These are phyloP conservation scores for Stropharia rugosoannulata DNA, from an alignment of 768 basidiomycete species.

Conservation along the genomic window DNA sequence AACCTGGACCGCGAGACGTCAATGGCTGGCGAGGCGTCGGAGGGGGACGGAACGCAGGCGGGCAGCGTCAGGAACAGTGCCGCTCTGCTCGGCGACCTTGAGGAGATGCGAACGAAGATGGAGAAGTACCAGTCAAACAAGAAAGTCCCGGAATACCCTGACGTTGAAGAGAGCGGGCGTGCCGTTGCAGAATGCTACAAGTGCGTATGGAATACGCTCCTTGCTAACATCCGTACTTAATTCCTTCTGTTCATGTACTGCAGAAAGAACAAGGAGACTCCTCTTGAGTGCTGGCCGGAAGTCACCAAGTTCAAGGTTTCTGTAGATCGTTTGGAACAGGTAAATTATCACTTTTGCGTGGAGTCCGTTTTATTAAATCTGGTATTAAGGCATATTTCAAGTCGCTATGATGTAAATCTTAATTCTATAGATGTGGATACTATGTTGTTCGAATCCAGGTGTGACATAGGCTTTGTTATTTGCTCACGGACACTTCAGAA, in stretches of 20 bases:
- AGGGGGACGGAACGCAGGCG: conserved; percentile 29
- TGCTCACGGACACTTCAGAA: no score
- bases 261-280: conserved; percentile 47
- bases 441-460: no score
- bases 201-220: conserved; percentile 38
- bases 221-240: not conserved
- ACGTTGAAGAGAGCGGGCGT: conserved; percentile 54
- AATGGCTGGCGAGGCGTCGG: conserved; percentile 44
- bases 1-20: conserved; percentile 76
- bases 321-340: conserved; percentile 70
- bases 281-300: conserved; percentile 76
- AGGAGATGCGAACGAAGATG: conserved; percentile 71
- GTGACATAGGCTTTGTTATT: no score
- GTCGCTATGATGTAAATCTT: conserved; percentile 32
- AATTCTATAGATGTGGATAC: not conserved
- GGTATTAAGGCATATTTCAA: conserved; percentile 58
- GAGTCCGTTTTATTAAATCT: conserved; percentile 2
- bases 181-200: conserved; percentile 74
- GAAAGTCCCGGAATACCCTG: conserved; percentile 52
- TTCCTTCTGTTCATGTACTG: conserved; percentile 16
- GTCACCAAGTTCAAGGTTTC: conserved; percentile 69
- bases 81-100: conserved; percentile 69
- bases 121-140: conserved; percentile 63
- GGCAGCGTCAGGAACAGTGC: conserved; percentile 58
- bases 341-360: conserved; percentile 24